Conservation (phyloP, 73 alveolate species). For the Paramecium biaurelia region DNA sequence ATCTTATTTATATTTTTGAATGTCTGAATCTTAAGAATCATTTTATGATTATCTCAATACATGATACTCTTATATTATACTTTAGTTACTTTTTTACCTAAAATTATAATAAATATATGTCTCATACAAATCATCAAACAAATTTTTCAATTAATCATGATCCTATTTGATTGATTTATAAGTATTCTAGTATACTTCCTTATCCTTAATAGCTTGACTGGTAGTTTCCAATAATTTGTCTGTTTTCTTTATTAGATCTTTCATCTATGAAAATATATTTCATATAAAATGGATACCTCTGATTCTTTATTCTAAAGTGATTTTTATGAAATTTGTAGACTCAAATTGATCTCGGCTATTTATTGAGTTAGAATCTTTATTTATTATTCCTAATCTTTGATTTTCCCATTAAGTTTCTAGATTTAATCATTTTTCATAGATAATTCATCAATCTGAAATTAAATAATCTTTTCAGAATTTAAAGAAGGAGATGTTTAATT, state of each 20-base stretch:
- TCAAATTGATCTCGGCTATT: neutral
- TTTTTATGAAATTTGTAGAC: neutral
- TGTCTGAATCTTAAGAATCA: neutral
- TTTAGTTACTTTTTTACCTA: neutral
- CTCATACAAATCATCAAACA: slow-evolving; percentile 14
- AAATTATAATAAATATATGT: neutral
- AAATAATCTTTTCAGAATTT: neutral
- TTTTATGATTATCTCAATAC: neutral
- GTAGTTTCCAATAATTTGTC: neutral
- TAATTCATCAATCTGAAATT: slow-evolving; percentile 31
- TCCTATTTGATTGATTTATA: neutral
- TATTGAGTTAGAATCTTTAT: neutral
- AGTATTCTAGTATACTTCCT: neutral
- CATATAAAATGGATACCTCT: neutral
- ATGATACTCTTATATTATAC: neutral
- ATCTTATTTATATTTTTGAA: neutral
- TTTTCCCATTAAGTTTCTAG: neutral
- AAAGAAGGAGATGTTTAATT: neutral
- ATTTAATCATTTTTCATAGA: neutral
- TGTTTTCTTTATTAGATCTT: neutral
- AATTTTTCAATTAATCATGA: neutral
- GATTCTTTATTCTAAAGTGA: neutral
- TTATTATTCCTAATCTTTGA: neutral
- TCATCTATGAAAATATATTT: neutral
- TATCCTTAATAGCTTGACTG: neutral